phyloP scores from a whole-genome alignment of 2,329 filamentous ascomycete genomes.

The Westerdykella aurantiaca region DNA sequence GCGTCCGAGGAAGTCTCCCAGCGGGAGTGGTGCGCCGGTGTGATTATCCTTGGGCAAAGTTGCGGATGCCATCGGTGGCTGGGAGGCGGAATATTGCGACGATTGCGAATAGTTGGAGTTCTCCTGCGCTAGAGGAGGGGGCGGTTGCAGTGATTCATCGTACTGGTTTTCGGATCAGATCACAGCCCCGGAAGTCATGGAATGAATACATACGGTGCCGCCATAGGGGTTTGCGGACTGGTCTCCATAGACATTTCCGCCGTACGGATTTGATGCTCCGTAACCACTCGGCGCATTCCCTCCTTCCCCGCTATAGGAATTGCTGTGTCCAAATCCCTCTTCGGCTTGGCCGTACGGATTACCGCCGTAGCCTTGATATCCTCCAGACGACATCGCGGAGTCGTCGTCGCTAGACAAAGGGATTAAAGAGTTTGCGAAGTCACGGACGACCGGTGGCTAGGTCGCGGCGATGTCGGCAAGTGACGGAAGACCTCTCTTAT shows the following conservation, averaged over 20 bases:
- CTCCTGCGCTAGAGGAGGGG: conserved; percentile 29
- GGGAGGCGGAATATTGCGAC: conserved; percentile 33
- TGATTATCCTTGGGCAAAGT: conserved; percentile 50
- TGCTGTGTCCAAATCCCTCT: conserved; percentile 22
- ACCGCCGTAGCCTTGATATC: conserved; percentile 51
- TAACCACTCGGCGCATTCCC: conserved; percentile 14
- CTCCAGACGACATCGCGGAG: conserved; percentile 22
- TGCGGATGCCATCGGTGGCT: conserved; percentile 26
- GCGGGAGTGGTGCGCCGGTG: conserved; percentile 51
- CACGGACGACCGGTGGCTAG: no score
- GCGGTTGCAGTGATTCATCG: conserved; percentile 21
- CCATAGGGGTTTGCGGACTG: conserved; percentile 1
- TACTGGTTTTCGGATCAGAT: conserved; percentile 15
- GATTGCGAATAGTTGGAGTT: conserved; percentile 37
- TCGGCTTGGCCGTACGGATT: conserved; percentile 57
- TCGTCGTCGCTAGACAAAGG: no score
- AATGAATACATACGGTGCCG: conserved; percentile 7
- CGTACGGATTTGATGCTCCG: conserved; percentile 5
- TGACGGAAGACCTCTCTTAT: no score
- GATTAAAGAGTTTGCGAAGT: no score
- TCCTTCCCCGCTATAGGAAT: conserved; percentile 35
- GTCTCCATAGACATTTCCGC: no score
- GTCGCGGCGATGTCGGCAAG: no score
- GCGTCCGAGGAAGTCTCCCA: conserved; percentile 63
- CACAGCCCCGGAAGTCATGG: background rate